Evolutionary conservation across 768 basidiomycete genomes (phyloP), one percentile per base, ranked within the genome.

Genomic region (Holtermanniella nyarrowii): DNA sequence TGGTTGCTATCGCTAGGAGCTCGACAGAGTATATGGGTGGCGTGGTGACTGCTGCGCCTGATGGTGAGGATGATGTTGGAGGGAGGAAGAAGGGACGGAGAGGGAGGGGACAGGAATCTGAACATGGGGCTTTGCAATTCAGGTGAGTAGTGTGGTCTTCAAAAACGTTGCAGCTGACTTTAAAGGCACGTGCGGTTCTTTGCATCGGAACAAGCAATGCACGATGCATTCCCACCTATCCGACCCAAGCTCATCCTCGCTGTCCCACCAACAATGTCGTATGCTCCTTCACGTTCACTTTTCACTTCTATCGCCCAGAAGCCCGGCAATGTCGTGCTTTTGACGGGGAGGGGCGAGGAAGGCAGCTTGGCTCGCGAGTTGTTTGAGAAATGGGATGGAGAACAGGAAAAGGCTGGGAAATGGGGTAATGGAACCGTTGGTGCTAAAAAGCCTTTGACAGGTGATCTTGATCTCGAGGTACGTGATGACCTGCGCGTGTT

Each of bases 1-100:
- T 95, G 84, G 72, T 95, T 27, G 84, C 86, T 1, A 88, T 90
- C 64, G 87, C 95, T 23, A 76, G 90, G 53, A 91, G 87, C 76
- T 85, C 97, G 86, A 93, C 95, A 80, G 95, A 97, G 68, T 97
- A 91, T 89, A 81, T 99, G 56, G 95, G 95, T 10, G 93, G 95
- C 0, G 89, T 87, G 13, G 82, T 95, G 1, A 44, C 55, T 4
- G 48, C 39, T 5, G 54, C 53, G 20, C 84, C 87, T 2, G 87
- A 86, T 66, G 84, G 86, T 25, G 81, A 79, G 5, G 77, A 76
- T 23, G 76, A 78, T 26, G 58, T 44, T 48, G 18, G 52, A 22
- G 26, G 26, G 7, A 43, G 48, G 20, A 48, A 46, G 16, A 37
- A 42, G 11, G 53, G 56, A 11, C 77, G 43, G 77, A 76, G 18